These are phyloP conservation scores for Beta corolliflora DNA, from an alignment of 179 eudicot genomes.

Conservation along the genomic window DNA sequence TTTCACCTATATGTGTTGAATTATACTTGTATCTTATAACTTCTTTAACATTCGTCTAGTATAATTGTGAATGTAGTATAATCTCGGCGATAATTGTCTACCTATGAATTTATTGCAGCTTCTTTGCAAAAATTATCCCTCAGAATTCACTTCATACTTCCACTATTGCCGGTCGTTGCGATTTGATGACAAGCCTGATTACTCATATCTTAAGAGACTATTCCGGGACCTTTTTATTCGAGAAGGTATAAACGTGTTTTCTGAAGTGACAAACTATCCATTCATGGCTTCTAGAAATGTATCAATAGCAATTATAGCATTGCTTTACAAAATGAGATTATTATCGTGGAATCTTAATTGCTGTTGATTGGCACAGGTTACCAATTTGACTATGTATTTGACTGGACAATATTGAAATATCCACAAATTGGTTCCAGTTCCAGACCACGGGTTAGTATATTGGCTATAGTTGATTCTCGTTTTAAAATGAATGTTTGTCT, in stretches of 20 bases:
- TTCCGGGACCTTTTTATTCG: slow-evolving; percentile 70
- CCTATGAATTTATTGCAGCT: slow-evolving; percentile 31
- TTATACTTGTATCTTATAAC: no score
- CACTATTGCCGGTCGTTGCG: slow-evolving; percentile 68
- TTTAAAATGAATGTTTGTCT: neutral
- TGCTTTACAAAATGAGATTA: neutral
- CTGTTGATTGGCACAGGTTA: slow-evolving; percentile 41
- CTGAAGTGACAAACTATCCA: slow-evolving; percentile 5
- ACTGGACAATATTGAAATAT: slow-evolving; percentile 70
- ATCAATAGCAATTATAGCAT: neutral
- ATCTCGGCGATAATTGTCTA: neutral
- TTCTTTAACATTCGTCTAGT: neutral
- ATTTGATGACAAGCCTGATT: slow-evolving; percentile 73
- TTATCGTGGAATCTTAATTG: neutral
- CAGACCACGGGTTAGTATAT: slow-evolving; percentile 43
- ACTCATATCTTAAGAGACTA: slow-evolving; percentile 62
- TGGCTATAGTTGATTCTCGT: neutral
- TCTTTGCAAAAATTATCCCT: slow-evolving; percentile 59
- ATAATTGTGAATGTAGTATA: neutral
- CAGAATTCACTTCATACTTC: slow-evolving; percentile 71
- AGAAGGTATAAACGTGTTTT: slow-evolving; percentile 46
- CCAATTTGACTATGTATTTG: slow-evolving; percentile 74
- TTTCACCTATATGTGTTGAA: neutral
- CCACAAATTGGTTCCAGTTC: slow-evolving; percentile 61
- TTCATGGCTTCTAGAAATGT: neutral